These are phyloP conservation scores for Candida dubliniensis DNA, from an alignment of 1,139 yeast genomes.

Conservation along the genomic window DNA sequence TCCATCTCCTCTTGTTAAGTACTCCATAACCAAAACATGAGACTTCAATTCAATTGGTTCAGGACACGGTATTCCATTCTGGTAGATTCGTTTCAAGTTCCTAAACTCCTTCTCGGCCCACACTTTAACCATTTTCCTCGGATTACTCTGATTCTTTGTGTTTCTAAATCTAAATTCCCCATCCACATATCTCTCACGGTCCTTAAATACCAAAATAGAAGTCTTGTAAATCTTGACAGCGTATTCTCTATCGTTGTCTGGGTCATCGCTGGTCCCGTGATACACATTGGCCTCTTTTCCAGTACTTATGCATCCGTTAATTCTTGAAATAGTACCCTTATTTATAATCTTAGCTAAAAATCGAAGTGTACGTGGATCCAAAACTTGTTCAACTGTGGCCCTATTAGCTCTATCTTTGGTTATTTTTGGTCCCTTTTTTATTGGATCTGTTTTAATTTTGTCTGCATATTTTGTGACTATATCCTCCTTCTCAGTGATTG, in stretches of 20 bases:
- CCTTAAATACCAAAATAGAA: slow-evolving; percentile 91
- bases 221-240: slow-evolving; percentile 97
- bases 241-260: slow-evolving; percentile 45
- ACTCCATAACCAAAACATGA: slow-evolving; percentile 95
- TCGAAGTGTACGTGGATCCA: slow-evolving; percentile 90
- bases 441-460: slow-evolving; percentile 62
- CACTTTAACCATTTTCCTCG: slow-evolving; percentile 93
- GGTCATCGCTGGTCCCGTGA: slow-evolving; percentile 78
- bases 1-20: slow-evolving; percentile 72
- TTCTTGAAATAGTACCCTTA: slow-evolving; percentile 77
- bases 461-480: slow-evolving; percentile 62
- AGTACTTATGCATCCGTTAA: slow-evolving; percentile 93
- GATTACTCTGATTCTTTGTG: slow-evolving; percentile 81
- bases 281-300: slow-evolving; percentile 99
- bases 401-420: slow-evolving; percentile 85
- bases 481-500: slow-evolving; percentile 51
- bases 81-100: slow-evolving; percentile 77
- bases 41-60: slow-evolving; percentile 85
- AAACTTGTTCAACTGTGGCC: slow-evolving; percentile 94
- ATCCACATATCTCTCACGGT: slow-evolving; percentile 91
- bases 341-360: slow-evolving; percentile 80
- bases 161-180: slow-evolving; percentile 94
- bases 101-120: slow-evolving; percentile 99
- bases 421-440: slow-evolving; percentile 55
- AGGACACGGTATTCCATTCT: slow-evolving; percentile 86